Evolutionary conservation across 106 monocot genomes (phyloP).

Genomic region (Posidonia australis): DNA sequence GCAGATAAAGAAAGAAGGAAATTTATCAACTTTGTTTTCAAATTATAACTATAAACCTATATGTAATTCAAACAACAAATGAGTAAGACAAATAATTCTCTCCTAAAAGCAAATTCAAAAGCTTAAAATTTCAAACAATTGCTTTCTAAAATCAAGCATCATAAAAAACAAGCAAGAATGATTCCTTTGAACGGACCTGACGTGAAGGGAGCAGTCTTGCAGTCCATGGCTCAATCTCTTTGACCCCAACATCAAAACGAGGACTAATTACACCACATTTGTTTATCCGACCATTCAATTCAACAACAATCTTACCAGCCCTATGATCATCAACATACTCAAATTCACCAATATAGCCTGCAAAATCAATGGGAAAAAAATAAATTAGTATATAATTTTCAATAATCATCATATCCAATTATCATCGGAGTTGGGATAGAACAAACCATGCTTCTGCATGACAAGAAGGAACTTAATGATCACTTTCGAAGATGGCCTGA

Average conservation of each 20-base stretch:
- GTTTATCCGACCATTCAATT: constrained; percentile 36
- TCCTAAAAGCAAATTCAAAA: background rate
- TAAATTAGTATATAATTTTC: no score
- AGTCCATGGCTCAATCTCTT: constrained; percentile 42
- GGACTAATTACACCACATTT: constrained; percentile 46
- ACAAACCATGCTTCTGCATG: constrained; percentile 37
- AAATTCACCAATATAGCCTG: constrained; percentile 41
- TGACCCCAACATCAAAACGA: constrained; percentile 38
- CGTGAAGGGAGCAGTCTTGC: constrained; percentile 36
- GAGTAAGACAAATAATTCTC: no score
- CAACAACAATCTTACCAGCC: constrained; percentile 34
- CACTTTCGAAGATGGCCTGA: constrained; percentile 38
- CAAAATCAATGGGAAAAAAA: background rate
- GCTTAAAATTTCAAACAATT: no score
- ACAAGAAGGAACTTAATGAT: constrained; percentile 44
- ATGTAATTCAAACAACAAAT: no score
- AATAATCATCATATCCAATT: no score
- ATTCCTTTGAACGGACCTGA: no score
- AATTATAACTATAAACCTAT: no score
- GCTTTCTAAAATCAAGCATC: no score
- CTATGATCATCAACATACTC: constrained; percentile 38
- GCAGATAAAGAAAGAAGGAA: no score
- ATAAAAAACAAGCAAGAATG: no score
- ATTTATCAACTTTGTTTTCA: no score
- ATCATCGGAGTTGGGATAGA: background rate